Percentiles rank a stretch among this genome's conserved stretches.
phyloP scores from a whole-genome alignment of 768 basidiomycete species.

The Cystobasidium tubakii region DNA sequence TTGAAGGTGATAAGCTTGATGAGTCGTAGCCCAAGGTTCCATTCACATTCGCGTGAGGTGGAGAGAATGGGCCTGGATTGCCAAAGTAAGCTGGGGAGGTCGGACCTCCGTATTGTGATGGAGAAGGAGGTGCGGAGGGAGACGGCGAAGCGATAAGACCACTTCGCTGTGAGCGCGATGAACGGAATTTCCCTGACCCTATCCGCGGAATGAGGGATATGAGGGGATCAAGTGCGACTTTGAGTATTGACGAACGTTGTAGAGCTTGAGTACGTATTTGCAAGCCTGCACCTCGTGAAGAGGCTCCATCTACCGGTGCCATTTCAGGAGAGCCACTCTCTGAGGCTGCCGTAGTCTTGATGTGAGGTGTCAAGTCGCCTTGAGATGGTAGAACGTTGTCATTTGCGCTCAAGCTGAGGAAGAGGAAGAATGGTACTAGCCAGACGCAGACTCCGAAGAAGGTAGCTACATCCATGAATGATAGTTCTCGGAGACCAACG shows the following conservation, averaged over 20 bases:
- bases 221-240: constrained; percentile 31
- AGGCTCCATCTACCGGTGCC: neutral
- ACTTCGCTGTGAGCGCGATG: constrained; percentile 36
- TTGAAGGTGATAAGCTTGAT: constrained; percentile 21
- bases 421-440: constrained; percentile 77
- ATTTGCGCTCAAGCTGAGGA: constrained; percentile 91
- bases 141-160: constrained; percentile 38
- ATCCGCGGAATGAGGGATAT: constrained; percentile 33
- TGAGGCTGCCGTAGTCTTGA: constrained; percentile 31
- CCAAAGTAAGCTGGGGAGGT: neutral
- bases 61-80: neutral
- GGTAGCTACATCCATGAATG: constrained; percentile 54
- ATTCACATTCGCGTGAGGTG: constrained; percentile 11
- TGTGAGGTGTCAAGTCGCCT: constrained; percentile 33
- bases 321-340: constrained; percentile 19
- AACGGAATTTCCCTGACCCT: constrained; percentile 8
- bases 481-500: constrained; percentile 10
- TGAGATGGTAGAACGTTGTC: constrained; percentile 78
- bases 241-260: constrained; percentile 37
- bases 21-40: constrained; percentile 6
- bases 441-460: constrained; percentile 55
- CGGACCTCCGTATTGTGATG: constrained; percentile 10
- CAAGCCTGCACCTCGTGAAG: neutral
- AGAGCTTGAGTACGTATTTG: neutral
- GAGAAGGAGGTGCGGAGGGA: constrained; percentile 26